Conservation (phyloP, 805 yeast genomes). For the Yarrowia yakushimensis region DNA sequence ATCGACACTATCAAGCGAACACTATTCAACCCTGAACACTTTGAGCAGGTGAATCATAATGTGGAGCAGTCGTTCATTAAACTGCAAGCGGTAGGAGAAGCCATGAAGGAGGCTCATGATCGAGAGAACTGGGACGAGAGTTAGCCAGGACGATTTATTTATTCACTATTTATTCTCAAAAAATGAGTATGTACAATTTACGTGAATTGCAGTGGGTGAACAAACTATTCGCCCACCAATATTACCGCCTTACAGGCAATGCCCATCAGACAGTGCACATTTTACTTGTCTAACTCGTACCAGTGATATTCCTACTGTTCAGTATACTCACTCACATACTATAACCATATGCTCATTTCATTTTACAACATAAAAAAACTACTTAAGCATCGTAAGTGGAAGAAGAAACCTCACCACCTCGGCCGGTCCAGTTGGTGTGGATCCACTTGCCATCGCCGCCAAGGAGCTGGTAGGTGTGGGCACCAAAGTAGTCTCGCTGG, state of each 20-base stretch:
- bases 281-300: too few species aligned
- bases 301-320: too few species aligned
- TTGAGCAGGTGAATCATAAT: constrained; percentile 49
- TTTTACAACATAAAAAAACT: constrained; percentile 22
- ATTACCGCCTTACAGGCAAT: too few species aligned
- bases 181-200: too few species aligned
- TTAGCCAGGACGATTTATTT: background rate
- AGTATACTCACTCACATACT: too few species aligned
- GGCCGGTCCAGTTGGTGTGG: constrained; percentile 99
- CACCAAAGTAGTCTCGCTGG: constrained; percentile 99
- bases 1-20: constrained; percentile 38
- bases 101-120: constrained; percentile 39
- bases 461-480: constrained; percentile 95
- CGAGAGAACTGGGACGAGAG: constrained; percentile 18
- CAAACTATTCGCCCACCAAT: too few species aligned
- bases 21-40: constrained; percentile 49
- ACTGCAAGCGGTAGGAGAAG: constrained; percentile 51
- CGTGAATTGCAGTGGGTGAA: too few species aligned
- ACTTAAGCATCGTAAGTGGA: constrained; percentile 84
- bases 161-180: background rate
- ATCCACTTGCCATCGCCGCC: constrained; percentile 76
- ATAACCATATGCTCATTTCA: constrained; percentile 13
- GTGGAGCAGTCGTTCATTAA: constrained; percentile 49
- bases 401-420: constrained; percentile 97
- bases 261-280: too few species aligned